phyloP scores from a whole-genome alignment of 306 rosid genomes.

The Fragaria nilgerrensis region DNA sequence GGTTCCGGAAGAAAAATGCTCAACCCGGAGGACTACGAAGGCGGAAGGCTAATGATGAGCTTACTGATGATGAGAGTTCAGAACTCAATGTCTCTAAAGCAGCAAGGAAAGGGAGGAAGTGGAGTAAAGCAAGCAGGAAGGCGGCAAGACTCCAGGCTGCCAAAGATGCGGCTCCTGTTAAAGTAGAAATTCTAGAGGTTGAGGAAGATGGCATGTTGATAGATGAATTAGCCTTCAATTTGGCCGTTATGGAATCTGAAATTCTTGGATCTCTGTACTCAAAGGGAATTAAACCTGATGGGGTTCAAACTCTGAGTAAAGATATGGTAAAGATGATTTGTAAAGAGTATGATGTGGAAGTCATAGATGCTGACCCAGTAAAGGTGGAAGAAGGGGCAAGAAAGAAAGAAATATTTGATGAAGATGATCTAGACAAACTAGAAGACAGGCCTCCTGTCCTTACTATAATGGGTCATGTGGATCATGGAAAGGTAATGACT shows the following conservation, averaged over 20 bases:
- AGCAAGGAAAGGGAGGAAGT: conserved; percentile 88
- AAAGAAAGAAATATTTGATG: conserved; percentile 69
- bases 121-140: conserved; percentile 97
- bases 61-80: conserved; percentile 60
- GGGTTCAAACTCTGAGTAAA: conserved; percentile 86
- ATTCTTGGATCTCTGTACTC: conserved; percentile 84
- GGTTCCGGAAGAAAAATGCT: conserved; percentile 62
- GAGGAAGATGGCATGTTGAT: conserved; percentile 72
- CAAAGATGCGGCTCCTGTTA: conserved; percentile 95
- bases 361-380: conserved; percentile 68
- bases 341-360: conserved; percentile 81
- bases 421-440: conserved; percentile 78
- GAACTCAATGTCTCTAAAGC: conserved; percentile 70
- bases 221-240: conserved; percentile 76
- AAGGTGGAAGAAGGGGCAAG: conserved; percentile 74
- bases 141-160: conserved; percentile 98
- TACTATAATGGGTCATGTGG: conserved; percentile 99
- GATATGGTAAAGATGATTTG: conserved; percentile 96
- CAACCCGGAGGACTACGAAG: conserved; percentile 56
- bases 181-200: conserved; percentile 94
- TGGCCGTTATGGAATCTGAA: conserved; percentile 79
- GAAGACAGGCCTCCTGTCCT: conserved; percentile 91
- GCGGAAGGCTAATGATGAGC: conserved; percentile 43
- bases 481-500: conserved; percentile 83
- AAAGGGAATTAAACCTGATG: conserved; percentile 93